phyloP scores from a whole-genome alignment of 192 early-diverging fungal species.

The Podila epigama region DNA sequence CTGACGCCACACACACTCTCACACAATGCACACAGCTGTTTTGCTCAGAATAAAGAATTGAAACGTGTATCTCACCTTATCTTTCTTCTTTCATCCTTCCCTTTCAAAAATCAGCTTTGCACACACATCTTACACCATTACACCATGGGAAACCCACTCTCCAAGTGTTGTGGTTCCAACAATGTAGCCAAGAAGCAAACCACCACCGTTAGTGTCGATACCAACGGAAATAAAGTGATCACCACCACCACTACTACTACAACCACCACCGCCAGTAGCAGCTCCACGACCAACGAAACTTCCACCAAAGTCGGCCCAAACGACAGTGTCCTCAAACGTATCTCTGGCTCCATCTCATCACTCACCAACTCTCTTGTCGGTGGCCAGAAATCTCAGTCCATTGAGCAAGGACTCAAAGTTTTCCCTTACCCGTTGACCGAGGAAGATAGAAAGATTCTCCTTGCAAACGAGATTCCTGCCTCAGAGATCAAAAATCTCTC shows the following conservation, averaged over 20 bases:
- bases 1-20: too few relatives aligned
- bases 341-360: conserved; percentile 4
- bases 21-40: too few relatives aligned
- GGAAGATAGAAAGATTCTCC: conserved; percentile 14
- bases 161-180: conserved; percentile 33
- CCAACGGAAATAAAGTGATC: background rate
- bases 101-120: background rate
- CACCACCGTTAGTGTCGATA: background rate
- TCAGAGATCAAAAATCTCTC: conserved; percentile 36
- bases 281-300: background rate
- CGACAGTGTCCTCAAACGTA: conserved; percentile 2
- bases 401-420: conserved; percentile 19
- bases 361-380: background rate
- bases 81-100: background rate
- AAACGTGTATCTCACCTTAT: too few relatives aligned
- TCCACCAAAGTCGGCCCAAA: background rate
- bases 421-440: conserved; percentile 14
- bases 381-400: background rate
- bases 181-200: conserved; percentile 2
- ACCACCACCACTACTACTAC: background rate
- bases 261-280: background rate
- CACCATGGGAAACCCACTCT: conserved; percentile 41
- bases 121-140: background rate
- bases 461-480: conserved; percentile 23
- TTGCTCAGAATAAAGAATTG: too few relatives aligned